A percentile compares a stretch with the other conserved stretches of the same genome.
phyloP scores from a whole-genome alignment of 441 rosid genomes.

The Erodium texanum region DNA sequence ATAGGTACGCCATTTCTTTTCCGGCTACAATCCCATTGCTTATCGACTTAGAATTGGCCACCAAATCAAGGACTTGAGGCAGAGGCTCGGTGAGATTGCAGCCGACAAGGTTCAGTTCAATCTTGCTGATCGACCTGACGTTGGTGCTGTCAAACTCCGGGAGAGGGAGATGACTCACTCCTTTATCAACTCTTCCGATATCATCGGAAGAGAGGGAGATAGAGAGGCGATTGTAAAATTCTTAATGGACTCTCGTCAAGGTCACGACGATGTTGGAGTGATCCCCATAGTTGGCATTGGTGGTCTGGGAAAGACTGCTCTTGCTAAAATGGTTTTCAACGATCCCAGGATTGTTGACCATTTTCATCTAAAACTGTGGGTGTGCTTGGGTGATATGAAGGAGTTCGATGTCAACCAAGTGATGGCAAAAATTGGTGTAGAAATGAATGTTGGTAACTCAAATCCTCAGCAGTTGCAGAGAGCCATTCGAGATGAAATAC shows the following conservation, averaged over 20 bases:
- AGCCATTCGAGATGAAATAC: background rate
- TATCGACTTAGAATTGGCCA: no score
- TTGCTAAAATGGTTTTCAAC: constrained; percentile 8
- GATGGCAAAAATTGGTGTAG: no score
- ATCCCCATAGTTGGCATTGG: no score
- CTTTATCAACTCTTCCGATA: constrained; percentile 1
- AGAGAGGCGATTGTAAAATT: background rate
- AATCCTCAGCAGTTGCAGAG: background rate
- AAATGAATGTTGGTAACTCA: no score
- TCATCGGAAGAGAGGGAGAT: constrained; percentile 13
- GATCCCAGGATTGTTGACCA: background rate
- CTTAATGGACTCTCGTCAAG: background rate
- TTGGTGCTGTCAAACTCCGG: background rate
- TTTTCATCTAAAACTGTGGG: background rate
- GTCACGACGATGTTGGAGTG: background rate
- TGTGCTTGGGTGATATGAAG: background rate
- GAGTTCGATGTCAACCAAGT: no score
- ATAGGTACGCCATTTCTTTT: no score
- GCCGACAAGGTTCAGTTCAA: no score
- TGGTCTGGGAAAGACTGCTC: background rate
- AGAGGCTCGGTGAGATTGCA: no score
- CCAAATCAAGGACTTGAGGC: no score
- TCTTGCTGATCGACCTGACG: no score
- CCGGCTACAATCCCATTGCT: no score
- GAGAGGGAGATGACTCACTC: constrained; percentile 13